Evolutionary conservation across 2,329 filamentous ascomycete species (phyloP).

Genomic region (Xylaria sp.): DNA sequence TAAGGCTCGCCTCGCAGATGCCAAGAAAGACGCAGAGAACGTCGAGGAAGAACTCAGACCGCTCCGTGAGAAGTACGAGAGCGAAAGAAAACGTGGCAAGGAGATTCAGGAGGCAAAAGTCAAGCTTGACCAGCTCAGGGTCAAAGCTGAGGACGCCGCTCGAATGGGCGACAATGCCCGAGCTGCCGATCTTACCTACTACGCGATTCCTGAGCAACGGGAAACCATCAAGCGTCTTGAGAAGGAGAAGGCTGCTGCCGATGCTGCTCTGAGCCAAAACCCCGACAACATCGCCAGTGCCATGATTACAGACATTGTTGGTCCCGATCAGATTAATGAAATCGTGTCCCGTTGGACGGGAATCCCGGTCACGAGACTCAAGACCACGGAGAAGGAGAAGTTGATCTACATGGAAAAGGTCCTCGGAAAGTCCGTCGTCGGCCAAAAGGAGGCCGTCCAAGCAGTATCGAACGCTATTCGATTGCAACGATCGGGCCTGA

Average conservation of each 20-base stretch:
- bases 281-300: slow-evolving; percentile 52
- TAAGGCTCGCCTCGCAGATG: slow-evolving; percentile 71
- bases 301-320: slow-evolving; percentile 88
- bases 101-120: slow-evolving; percentile 92
- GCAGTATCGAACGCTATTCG: slow-evolving; percentile 95
- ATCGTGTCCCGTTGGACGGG: slow-evolving; percentile 98
- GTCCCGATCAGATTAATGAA: slow-evolving; percentile 97
- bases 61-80: slow-evolving; percentile 90
- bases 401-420: slow-evolving; percentile 94
- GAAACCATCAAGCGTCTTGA: slow-evolving; percentile 75
- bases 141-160: slow-evolving; percentile 90
- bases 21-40: slow-evolving; percentile 87
- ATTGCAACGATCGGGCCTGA: slow-evolving; percentile 86
- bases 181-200: slow-evolving; percentile 93
- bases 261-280: slow-evolving; percentile 59
- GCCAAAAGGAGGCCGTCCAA: slow-evolving; percentile 87
- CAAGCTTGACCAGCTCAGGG: slow-evolving; percentile 85
- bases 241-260: slow-evolving; percentile 69
- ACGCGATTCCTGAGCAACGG: slow-evolving; percentile 91
- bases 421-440: slow-evolving; percentile 78
- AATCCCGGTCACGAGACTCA: slow-evolving; percentile 89
- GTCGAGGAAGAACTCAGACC: slow-evolving; percentile 89
- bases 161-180: slow-evolving; percentile 77
- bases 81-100: slow-evolving; percentile 83
- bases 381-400: slow-evolving; percentile 96